Base-by-base conservation (phyloP, 768 basidiomycete genomes). In the Termitomyces sp. region DNA sequence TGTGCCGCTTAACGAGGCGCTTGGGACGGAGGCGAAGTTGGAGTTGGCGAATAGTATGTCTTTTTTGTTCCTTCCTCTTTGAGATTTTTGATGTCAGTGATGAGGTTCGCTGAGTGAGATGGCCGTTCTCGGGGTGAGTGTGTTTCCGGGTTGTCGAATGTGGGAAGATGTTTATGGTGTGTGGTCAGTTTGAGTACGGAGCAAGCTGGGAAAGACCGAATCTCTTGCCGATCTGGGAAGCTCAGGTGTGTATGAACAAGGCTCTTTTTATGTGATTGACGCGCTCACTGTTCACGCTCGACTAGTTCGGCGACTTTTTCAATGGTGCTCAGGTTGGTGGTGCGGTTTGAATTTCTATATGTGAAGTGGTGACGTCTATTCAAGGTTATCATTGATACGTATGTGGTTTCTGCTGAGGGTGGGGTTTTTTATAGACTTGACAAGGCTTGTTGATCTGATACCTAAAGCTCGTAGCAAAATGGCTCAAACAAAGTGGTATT, bases 401-500 rank as follows among this genome's bases (percentile, higher is more conserved):
- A 90, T 67, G 76, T 97, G 37, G 78, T 88, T 1, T 93, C 91
- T 3, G 78, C 87, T 17, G 91, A 95, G 72, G 87, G 93, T 92
- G 63, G 56, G 87, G 15, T 26, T 6, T 38, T 17, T 17, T 23
- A 5, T 21, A 9, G n/a, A 52, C 1, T 8, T n/a, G 10, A 17
- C 17, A 38, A 43, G 17, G 21, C 19, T 17, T 1, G 6, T 30
- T 21, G 23, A 10, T 40, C 26, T 31, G 30, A 45, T 26, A 1
- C 47, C 49, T 47, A 58, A 40, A 17, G 33, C 57, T 38, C 60
- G 7, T 30, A 93, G 91, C 93, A 3, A 97, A 97, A 75, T 97
- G 94, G 94, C 71, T 91, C 47, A 90, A 86, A 67, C 94, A 96
- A 71, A 94, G 91, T 62, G 94, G 89, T 0, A 79, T 97, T 21